Conservation (phyloP, 768 basidiomycete species). For the Pulveroboletus sp. region DNA sequence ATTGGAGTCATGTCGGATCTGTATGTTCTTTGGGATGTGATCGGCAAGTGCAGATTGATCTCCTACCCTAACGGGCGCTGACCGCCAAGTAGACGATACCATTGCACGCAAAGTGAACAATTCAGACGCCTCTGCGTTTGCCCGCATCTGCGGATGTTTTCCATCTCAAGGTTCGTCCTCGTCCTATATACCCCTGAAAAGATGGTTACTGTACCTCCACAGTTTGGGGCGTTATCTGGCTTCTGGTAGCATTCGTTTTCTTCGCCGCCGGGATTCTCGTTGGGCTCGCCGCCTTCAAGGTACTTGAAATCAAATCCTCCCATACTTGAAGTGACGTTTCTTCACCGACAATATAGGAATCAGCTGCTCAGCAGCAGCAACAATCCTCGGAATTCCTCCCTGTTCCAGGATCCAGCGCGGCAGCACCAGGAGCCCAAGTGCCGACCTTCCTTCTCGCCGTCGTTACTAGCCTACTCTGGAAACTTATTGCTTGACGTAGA, state of each 20-base stretch:
- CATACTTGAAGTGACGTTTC: not conserved
- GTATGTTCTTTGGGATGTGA: slow-evolving; percentile 85
- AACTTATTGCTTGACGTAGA: slow-evolving; percentile 14
- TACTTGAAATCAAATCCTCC: slow-evolving; percentile 25
- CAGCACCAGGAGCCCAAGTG: slow-evolving; percentile 27
- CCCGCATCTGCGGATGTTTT: slow-evolving; percentile 79
- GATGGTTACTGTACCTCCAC: not conserved
- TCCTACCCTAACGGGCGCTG: not conserved
- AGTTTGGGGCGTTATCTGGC: slow-evolving; percentile 93
- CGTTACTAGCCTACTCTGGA: slow-evolving; percentile 24
- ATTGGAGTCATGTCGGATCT: slow-evolving; percentile 85
- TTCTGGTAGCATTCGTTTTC: slow-evolving; percentile 66
- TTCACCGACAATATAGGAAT: slow-evolving; percentile 41
- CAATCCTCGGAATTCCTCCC: slow-evolving; percentile 57
- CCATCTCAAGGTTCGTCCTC: slow-evolving; percentile 61
- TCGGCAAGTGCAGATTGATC: slow-evolving; percentile 44
- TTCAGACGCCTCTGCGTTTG: slow-evolving; percentile 85
- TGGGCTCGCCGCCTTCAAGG: slow-evolving; percentile 80
- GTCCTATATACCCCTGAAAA: not conserved
- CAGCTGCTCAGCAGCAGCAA: slow-evolving; percentile 48
- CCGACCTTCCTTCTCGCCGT: slow-evolving; percentile 21
- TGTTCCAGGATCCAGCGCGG: slow-evolving; percentile 46
- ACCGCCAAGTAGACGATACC: slow-evolving; percentile 59
- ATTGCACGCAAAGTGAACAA: slow-evolving; percentile 77
- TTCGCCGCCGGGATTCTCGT: slow-evolving; percentile 74